Evolutionary conservation across 2,329 filamentous ascomycete species (phyloP).

Genomic region (Periconia digitata): DNA sequence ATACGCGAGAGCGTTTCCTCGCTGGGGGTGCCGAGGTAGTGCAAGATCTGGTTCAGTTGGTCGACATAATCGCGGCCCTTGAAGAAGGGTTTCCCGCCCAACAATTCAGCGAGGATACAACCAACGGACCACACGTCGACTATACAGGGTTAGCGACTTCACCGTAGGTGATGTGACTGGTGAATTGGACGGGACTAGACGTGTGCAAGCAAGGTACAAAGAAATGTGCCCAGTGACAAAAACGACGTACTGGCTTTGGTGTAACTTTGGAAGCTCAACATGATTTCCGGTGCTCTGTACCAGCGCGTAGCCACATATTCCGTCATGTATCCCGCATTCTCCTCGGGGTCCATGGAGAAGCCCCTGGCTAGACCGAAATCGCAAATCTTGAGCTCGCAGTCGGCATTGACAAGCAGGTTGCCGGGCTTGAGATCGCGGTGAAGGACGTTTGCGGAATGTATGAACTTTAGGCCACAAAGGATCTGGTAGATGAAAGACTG

Average conservation of each 20-base stretch:
- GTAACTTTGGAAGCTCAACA: constrained; percentile 99
- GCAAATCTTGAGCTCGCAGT: constrained; percentile 99
- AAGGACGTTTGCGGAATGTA: constrained; percentile 96
- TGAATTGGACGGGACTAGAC: constrained; percentile 1
- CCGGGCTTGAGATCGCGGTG: constrained; percentile 97
- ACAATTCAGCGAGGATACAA: constrained; percentile 93
- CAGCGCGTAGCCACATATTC: constrained; percentile 98
- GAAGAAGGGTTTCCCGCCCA: constrained; percentile 97
- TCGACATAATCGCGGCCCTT: constrained; percentile 99
- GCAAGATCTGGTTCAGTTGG: constrained; percentile 97
- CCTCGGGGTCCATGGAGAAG: constrained; percentile 95
- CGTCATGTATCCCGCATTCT: constrained; percentile 99
- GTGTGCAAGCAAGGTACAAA: constrained; percentile 1
- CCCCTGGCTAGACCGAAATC: constrained; percentile 96
- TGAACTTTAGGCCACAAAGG: constrained; percentile 97
- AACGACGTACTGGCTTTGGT: constrained; percentile 99
- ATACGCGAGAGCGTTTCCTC: constrained; percentile 93
- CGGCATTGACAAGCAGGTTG: constrained; percentile 95
- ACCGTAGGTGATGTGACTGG: constrained; percentile 9
- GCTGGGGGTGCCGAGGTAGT: constrained; percentile 95
- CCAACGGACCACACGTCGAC: constrained; percentile 99
- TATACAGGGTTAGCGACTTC: constrained; percentile 45
- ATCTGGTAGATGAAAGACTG: constrained; percentile 99
- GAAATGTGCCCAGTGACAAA: not conserved
- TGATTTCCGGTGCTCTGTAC: constrained; percentile 98